phyloP scores from a whole-genome alignment of 257 asterid genomes.

The Penstemon newberryi region DNA sequence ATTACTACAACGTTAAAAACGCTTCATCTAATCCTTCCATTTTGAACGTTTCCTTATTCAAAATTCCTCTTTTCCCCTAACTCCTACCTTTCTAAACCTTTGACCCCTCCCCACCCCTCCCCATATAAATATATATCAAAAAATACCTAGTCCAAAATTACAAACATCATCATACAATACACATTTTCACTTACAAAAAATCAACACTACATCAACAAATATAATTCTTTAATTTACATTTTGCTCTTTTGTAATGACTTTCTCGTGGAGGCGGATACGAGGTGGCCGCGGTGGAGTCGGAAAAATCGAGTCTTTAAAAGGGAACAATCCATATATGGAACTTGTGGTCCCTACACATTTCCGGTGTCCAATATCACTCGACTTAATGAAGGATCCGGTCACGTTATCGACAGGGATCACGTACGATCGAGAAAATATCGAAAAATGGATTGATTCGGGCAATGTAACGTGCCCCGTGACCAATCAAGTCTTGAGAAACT shows the following conservation, averaged over 20 bases:
- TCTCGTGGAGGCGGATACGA: slow-evolving; percentile 47
- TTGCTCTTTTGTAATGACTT: slow-evolving; percentile 30
- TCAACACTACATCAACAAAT: neutral
- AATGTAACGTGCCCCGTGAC: slow-evolving; percentile 60
- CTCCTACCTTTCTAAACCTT: slow-evolving; percentile 24
- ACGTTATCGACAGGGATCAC: slow-evolving; percentile 64
- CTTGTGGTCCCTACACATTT: slow-evolving; percentile 50
- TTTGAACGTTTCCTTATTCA: slow-evolving; percentile 39
- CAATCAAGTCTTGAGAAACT: slow-evolving; percentile 42
- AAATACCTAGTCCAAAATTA: neutral
- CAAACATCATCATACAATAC: neutral
- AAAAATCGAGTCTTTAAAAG: slow-evolving; percentile 20
- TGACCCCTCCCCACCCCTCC: slow-evolving; percentile 4
- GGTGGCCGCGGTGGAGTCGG: slow-evolving; percentile 21
- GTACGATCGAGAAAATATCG: slow-evolving; percentile 66
- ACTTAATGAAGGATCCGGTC: slow-evolving; percentile 71
- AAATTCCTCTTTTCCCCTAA: slow-evolving; percentile 26
- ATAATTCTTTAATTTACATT: neutral
- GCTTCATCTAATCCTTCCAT: slow-evolving; percentile 11
- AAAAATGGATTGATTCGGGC: slow-evolving; percentile 56
- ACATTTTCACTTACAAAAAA: neutral
- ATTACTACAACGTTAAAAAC: neutral
- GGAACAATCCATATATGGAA: slow-evolving; percentile 30
- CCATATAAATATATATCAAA: neutral
- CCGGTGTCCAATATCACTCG: slow-evolving; percentile 62